Percentiles rank a stretch among this genome's conserved stretches.
These are phyloP conservation scores for Mucor piriformis DNA, from an alignment of 371 early-diverging fungal species.

Conservation along the genomic window DNA sequence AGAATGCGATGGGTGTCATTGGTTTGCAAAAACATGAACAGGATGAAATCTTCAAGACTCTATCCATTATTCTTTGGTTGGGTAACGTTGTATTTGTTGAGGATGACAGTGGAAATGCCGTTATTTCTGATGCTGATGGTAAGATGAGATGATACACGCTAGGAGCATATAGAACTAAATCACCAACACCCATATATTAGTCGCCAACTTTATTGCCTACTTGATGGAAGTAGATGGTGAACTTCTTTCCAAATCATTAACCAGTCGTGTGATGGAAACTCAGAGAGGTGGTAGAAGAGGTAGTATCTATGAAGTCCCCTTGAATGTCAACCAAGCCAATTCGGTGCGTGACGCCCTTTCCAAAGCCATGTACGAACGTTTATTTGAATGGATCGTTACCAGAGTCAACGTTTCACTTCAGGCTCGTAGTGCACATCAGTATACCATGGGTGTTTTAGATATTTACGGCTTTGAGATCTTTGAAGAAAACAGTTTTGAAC, in stretches of 20 bases:
- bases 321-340: conserved; percentile 79
- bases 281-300: conserved; percentile 83
- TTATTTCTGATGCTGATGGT: conserved; percentile 69
- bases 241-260: conserved; percentile 66
- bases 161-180: no score
- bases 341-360: conserved; percentile 87
- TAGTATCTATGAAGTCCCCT: conserved; percentile 78
- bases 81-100: conserved; percentile 82
- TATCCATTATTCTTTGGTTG: conserved; percentile 83
- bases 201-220: conserved; percentile 77
- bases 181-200: no score
- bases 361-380: conserved; percentile 79
- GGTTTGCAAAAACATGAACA: conserved; percentile 75
- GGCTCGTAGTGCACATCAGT: conserved; percentile 63
- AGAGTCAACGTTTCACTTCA: conserved; percentile 81
- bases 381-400: conserved; percentile 91
- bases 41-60: conserved; percentile 78
- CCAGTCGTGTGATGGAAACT: conserved; percentile 76
- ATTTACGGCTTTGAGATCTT: conserved; percentile 97
- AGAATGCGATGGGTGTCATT: conserved; percentile 82
- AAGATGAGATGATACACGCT: no score
- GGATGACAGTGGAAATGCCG: conserved; percentile 64
- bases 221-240: conserved; percentile 74
- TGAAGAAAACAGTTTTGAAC: conserved; percentile 98
- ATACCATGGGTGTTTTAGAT: conserved; percentile 94